phyloP scores from a whole-genome alignment of 306 rosid genomes.

The Fragaria iinumae region DNA sequence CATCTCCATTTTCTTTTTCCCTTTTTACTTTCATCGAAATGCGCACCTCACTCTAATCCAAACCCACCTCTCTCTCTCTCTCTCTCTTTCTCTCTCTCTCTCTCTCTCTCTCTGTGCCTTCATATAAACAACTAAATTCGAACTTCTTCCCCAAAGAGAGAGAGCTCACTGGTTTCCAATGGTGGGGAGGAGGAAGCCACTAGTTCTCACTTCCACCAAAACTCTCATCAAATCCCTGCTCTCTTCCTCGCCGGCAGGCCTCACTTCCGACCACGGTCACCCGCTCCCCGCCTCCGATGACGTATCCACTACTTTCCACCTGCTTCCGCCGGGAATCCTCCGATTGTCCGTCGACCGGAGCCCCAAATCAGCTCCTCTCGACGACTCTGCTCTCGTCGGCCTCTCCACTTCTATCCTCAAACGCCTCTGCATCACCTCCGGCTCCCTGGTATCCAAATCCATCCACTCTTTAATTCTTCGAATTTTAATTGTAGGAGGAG shows the following conservation, averaged over 20 bases:
- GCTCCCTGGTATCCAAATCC: slow-evolving; percentile 44
- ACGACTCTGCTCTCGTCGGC: slow-evolving; percentile 66
- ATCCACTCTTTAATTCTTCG: not conserved
- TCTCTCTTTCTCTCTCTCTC: no score
- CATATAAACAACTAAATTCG: not conserved
- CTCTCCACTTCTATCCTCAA: slow-evolving; percentile 64
- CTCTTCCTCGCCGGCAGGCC: slow-evolving; percentile 18
- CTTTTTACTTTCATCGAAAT: not conserved
- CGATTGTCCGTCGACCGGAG: slow-evolving; percentile 23
- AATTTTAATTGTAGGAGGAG: not conserved
- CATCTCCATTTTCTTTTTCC: slow-evolving; percentile 55
- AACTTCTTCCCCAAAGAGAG: not conserved
- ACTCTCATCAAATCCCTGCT: slow-evolving; percentile 49
- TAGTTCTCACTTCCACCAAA: slow-evolving; percentile 70
- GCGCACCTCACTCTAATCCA: not conserved
- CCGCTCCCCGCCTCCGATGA: slow-evolving; percentile 21
- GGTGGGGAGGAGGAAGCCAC: slow-evolving; percentile 87
- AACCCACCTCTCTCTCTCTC: no score
- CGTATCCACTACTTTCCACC: slow-evolving; percentile 20
- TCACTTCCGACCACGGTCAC: slow-evolving; percentile 3
- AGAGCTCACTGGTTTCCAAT: slow-evolving; percentile 21
- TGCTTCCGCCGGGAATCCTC: slow-evolving; percentile 68
- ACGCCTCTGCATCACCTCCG: slow-evolving; percentile 60
- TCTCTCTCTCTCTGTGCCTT: not conserved
- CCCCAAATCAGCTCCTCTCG: slow-evolving; percentile 43